Evolutionary conservation across 768 basidiomycete genomes (phyloP), one percentile per base, ranked within the genome.

Genomic region (Phaffia australis): DNA sequence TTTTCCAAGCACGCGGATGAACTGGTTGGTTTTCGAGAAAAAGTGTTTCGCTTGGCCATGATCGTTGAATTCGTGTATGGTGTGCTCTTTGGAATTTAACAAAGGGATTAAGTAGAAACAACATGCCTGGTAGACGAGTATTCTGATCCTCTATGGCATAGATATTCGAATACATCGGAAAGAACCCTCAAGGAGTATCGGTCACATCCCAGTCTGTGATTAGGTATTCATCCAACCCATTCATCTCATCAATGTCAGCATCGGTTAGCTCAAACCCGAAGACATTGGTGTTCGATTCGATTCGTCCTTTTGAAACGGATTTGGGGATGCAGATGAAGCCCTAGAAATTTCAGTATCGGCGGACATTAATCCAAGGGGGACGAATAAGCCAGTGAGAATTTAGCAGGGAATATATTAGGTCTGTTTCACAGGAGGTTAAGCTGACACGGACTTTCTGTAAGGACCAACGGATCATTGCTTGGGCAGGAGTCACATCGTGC

Each of bases 391-490:
- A 47, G 9, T 5, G 42, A 3, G 2, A 9, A 18, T 30, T 29
- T 65, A 16, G 6, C 3, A 19, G 3, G 16, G 23, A 57, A 23
- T 47, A 32, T 6, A 65, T 4, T 14, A 18, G 46, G 19, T 54
- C 9, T 50, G 48, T 47, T 9, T 7, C 9, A 18, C 0, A 15
- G 7, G 0, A 66, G 32, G 1, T 19, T 42, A 21, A 29, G 47
- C 1, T 14, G 15, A 25, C 8, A 71, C 72, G 58, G 61, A 77
- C 87, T 79, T 87, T 85, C 74, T 91, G 87, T n/a, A 91, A 75
- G 15, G 83, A 85, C 89, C 91, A 95, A 27, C 93, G 83, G 32
- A 88, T 77, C 49, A 87, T 77, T 57, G 89, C 77, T 72, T 95
- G 92, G 21, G 89, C 79, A 19, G 72, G 72, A 21, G 73, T 68